Evolutionary conservation across 306 rosid genomes (phyloP).

Genomic region (Malus orientalis): DNA sequence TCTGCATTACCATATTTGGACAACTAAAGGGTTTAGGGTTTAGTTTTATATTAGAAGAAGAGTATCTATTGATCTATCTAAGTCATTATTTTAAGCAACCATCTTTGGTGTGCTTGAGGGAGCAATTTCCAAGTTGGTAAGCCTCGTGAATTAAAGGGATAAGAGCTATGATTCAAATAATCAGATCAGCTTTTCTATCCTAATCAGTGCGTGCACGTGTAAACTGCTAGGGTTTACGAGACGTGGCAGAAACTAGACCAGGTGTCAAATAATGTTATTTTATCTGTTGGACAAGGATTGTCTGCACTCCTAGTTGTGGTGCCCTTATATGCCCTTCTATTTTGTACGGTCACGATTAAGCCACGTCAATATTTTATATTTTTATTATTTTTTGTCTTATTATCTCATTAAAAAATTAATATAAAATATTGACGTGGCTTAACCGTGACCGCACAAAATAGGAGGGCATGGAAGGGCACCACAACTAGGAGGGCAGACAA

Average conservation of each 20-base stretch:
- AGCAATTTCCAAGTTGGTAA: constrained; percentile 22
- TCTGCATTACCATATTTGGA: constrained; percentile 16
- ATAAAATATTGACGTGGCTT: no score
- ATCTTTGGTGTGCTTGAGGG: background rate
- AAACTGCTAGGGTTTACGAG: background rate
- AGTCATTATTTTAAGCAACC: constrained; percentile 1
- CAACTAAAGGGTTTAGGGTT: background rate
- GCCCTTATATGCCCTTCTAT: no score
- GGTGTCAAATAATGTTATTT: background rate
- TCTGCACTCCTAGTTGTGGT: no score
- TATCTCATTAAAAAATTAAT: no score
- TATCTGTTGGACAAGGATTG: background rate
- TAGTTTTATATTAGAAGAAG: constrained; percentile 1
- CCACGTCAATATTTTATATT: no score
- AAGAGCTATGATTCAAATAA: background rate
- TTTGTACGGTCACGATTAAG: no score
- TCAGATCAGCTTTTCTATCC: background rate
- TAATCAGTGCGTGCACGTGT: constrained; percentile 20
- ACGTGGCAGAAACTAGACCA: constrained; percentile 35
- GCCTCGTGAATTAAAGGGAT: background rate
- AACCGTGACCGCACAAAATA: no score
- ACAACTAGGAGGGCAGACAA: no score
- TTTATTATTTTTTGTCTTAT: no score
- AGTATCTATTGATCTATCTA: constrained; percentile 10
- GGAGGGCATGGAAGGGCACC: no score